A percentile compares a stretch with the other conserved stretches of the same genome.
Conservation (phyloP, 495 filamentous ascomycete species). For the Penicillium parvum region DNA sequence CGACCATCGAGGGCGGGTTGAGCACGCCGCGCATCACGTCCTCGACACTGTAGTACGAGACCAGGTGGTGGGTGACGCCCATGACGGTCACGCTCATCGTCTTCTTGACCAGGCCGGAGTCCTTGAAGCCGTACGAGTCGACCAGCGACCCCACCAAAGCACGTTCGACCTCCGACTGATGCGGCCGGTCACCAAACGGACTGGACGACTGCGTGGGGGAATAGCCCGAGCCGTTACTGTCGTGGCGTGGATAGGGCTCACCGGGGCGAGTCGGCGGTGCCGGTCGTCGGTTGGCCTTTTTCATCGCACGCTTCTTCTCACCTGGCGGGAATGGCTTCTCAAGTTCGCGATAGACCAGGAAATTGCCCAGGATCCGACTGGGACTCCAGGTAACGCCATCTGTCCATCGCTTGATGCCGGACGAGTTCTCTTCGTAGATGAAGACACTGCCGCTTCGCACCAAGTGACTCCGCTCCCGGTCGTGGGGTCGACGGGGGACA, state of each 20-base stretch:
- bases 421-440: slow-evolving; percentile 84
- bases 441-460: slow-evolving; percentile 83
- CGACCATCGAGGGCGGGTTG: slow-evolving; percentile 57
- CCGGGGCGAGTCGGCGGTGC: slow-evolving; percentile 39
- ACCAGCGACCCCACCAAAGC: slow-evolving; percentile 74
- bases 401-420: slow-evolving; percentile 91
- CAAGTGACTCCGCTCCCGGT: slow-evolving; percentile 67
- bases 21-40: slow-evolving; percentile 63
- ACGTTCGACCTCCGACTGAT: slow-evolving; percentile 56
- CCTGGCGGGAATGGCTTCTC: slow-evolving; percentile 77
- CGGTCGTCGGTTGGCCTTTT: slow-evolving; percentile 53
- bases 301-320: slow-evolving; percentile 84
- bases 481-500: slow-evolving; percentile 77
- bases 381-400: slow-evolving; percentile 89
- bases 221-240: slow-evolving; percentile 38
- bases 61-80: slow-evolving; percentile 71
- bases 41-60: slow-evolving; percentile 80
- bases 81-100: slow-evolving; percentile 74
- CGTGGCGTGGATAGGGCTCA: slow-evolving; percentile 51
- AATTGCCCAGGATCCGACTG: slow-evolving; percentile 83
- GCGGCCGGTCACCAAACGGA: slow-evolving; percentile 37
- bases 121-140: slow-evolving; percentile 85
- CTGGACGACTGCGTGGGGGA: slow-evolving; percentile 39
- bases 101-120: slow-evolving; percentile 83
- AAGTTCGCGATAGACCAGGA: slow-evolving; percentile 84